A percentile compares a stretch with the other conserved stretches of the same genome.
Evolutionary conservation across 495 filamentous ascomycete species (phyloP).

Genomic region (Venustampulla echinocandica): DNA sequence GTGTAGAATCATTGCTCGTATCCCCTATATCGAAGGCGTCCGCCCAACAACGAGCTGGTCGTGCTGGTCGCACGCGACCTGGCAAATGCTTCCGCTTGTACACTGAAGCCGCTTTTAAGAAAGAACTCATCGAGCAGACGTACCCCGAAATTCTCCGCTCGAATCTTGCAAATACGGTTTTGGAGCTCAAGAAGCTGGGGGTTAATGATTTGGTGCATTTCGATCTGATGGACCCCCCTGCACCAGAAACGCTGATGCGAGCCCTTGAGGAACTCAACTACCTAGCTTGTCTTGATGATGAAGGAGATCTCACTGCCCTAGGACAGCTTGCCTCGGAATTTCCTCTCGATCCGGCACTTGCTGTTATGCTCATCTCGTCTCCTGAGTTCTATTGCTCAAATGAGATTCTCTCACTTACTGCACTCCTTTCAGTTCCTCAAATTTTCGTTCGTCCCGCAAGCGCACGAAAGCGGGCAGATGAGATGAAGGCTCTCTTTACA

Average conservation of each 20-base stretch:
- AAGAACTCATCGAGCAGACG: conserved; percentile 93
- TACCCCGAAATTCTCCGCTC: conserved; percentile 93
- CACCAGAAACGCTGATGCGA: conserved; percentile 97
- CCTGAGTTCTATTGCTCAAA: conserved; percentile 99
- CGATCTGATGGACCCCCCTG: conserved; percentile 96
- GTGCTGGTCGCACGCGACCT: conserved; percentile 94
- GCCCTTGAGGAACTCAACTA: conserved; percentile 98
- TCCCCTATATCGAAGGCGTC: conserved; percentile 97
- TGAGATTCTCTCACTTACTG: conserved; percentile 91
- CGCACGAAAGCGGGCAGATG: conserved; percentile 84
- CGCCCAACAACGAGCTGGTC: conserved; percentile 95
- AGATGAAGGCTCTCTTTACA: conserved; percentile 92
- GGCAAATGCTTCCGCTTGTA: conserved; percentile 98
- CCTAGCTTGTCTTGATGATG: conserved; percentile 91
- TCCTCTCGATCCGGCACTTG: conserved; percentile 87
- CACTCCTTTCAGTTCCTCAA: conserved; percentile 88
- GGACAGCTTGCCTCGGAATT: conserved; percentile 90
- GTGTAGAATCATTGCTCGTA: conserved; percentile 91
- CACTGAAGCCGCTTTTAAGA: conserved; percentile 93
- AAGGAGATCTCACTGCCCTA: conserved; percentile 79
- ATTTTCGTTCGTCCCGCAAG: conserved; percentile 83
- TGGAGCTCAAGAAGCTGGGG: conserved; percentile 96
- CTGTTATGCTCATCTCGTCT: conserved; percentile 95
- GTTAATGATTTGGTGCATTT: conserved; percentile 96
- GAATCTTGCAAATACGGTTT: conserved; percentile 86